These are phyloP conservation scores for Schizopora paradoxa DNA, from an alignment of 1,284 basidiomycete genomes.

Conservation along the genomic window DNA sequence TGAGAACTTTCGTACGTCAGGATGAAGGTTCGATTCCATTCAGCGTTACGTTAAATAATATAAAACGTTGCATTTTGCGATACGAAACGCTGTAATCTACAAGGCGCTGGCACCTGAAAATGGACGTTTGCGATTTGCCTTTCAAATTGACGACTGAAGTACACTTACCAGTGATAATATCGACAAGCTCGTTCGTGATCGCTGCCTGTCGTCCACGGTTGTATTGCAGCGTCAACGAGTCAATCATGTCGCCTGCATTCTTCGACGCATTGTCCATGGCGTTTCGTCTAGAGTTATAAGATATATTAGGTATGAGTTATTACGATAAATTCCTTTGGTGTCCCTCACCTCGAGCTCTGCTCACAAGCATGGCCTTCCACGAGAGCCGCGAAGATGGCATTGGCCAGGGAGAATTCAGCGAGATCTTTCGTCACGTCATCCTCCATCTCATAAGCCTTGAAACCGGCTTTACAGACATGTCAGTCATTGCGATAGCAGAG, in stretches of 20 bases:
- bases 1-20: no score
- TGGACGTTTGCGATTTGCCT: not conserved
- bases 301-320: conserved; percentile 3
- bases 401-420: conserved; percentile 93
- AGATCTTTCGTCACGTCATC: conserved; percentile 93
- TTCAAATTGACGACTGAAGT: not conserved
- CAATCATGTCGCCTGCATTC: conserved; percentile 95
- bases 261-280: conserved; percentile 99
- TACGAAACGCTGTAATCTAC: not conserved
- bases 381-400: conserved; percentile 92
- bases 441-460: conserved; percentile 93
- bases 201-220: conserved; percentile 99
- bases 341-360: conserved; percentile 72
- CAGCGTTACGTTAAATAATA: no score
- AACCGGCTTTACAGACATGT: conserved; percentile 51
- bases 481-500: conserved; percentile 5
- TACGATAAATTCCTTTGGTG: conserved; percentile 17
- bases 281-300: conserved; percentile 63
- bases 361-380: conserved; percentile 97
- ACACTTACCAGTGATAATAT: conserved; percentile 83
- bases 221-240: conserved; percentile 85
- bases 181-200: conserved; percentile 94
- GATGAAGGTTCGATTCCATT: no score
- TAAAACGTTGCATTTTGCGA: no score
- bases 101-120: conserved; percentile 12